Evolutionary conservation across 495 filamentous ascomycete genomes (phyloP).

Genomic region (Aspergillus indologenus): DNA sequence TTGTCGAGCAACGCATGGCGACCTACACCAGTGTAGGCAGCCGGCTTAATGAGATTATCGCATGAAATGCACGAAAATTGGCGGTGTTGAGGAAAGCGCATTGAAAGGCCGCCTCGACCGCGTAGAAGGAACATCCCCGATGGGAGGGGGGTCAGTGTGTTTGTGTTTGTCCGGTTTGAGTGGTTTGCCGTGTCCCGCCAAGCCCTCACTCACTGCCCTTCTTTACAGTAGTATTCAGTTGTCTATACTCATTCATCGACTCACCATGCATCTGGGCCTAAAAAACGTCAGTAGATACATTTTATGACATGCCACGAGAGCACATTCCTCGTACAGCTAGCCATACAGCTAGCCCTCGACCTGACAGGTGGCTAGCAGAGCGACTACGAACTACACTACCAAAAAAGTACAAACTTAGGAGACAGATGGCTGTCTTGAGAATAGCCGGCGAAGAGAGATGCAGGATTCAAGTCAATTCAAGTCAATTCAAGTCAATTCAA

Average conservation of each 20-base stretch:
- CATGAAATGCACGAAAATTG: background rate
- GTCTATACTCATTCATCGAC: too few relatives aligned
- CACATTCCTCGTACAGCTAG: too few relatives aligned
- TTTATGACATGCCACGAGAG: too few relatives aligned
- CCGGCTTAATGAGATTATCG: slow-evolving; percentile 1
- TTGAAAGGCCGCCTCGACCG: background rate
- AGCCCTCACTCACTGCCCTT: slow-evolving; percentile 8
- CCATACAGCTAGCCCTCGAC: background rate
- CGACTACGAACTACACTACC: background rate
- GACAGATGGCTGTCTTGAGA: background rate
- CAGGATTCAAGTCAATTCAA: too few relatives aligned
- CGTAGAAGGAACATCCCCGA: background rate
- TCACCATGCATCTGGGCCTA: too few relatives aligned
- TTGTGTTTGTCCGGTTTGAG: slow-evolving; percentile 25
- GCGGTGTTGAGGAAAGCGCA: background rate
- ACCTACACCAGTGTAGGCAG: slow-evolving; percentile 1
- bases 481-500: background rate
- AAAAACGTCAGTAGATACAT: too few relatives aligned
- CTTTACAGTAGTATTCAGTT: too few relatives aligned
- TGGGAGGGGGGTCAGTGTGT: slow-evolving; percentile 4
- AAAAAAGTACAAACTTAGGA: background rate
- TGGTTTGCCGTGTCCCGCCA: slow-evolving; percentile 18
- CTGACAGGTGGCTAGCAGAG: background rate
- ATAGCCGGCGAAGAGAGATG: background rate
- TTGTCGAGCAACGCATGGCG: slow-evolving; percentile 10